Evolutionary conservation across 805 yeast species (phyloP), one percentile per base, ranked within the genome.

Genomic region (Saccharomyces paradoxus): DNA sequence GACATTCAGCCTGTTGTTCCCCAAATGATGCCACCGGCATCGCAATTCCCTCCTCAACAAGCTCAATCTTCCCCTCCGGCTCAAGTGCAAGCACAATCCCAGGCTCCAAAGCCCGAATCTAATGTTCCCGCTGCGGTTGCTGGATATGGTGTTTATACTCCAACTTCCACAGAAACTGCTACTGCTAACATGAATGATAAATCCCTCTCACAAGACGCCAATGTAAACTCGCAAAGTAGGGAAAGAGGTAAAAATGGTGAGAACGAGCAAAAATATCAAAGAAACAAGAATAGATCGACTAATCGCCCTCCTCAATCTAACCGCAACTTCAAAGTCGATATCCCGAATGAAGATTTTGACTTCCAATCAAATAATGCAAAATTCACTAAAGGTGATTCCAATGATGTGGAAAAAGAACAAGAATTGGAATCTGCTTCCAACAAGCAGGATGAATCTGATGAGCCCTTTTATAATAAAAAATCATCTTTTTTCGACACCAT

Each of bases 401-500:
- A 7, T 22, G 44, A 53, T 4, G 55, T 54, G 21, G 59, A 60
- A 17, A 37, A 17, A 21, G 44, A 37, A 17, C 44, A 17, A 56
- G 52, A 17, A 26, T 47, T 46, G 13, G 60, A 53, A 22, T 29
- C 46, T 12, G 21, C 31, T 30, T 29, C 37, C n/a, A 51, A 17
- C 24, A 37, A 8, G 17, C 24, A 37, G 44, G 44, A 37, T 8
- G 44, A 37, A 37, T 37, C 44, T 13, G 54, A 48, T 13, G 69
- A 63, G 14, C 64, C 70, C 22, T 80, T 77, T 29, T 94, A 94
- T 74, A 81, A 90, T 73, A 89, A 84, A 69, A 79, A 80, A 64
- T 81, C 89, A 13, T 90, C 97, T 1, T 92, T 94, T 70, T 92
- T 92, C 65, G 98, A 94, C 71, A 81, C 80, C 57, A 81, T 92